Conservation (phyloP, 2,329 filamentous ascomycete genomes). For the Cladophialophora yegresii region DNA sequence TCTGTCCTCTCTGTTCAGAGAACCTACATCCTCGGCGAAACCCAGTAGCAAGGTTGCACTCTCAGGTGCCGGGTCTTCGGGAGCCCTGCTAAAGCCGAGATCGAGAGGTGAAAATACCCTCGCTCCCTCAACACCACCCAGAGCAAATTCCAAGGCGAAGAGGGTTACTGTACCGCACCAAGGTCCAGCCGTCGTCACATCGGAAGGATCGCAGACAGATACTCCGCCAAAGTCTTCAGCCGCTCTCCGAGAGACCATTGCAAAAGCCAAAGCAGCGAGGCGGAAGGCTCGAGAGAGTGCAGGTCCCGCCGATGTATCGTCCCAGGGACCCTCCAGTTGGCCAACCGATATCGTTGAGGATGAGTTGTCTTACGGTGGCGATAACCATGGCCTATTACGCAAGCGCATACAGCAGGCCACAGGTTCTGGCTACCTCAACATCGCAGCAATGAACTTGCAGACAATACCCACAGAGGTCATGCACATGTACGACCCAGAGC, state of each 20-base stretch:
- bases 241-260: slow-evolving; percentile 84
- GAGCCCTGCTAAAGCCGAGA: slow-evolving; percentile 23
- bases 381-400: slow-evolving; percentile 67
- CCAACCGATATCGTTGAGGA: slow-evolving; percentile 41
- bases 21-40: slow-evolving; percentile 4
- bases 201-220: slow-evolving; percentile 7
- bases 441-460: slow-evolving; percentile 78
- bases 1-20: slow-evolving; percentile 28
- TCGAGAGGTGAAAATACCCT: slow-evolving; percentile 27
- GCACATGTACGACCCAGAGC: slow-evolving; percentile 80
- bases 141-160: slow-evolving; percentile 20
- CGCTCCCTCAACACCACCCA: slow-evolving; percentile 22
- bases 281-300: slow-evolving; percentile 32
- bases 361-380: slow-evolving; percentile 60
- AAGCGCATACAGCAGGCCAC: slow-evolving; percentile 73
- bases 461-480: slow-evolving; percentile 80
- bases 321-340: not conserved
- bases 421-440: slow-evolving; percentile 79
- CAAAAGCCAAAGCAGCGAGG: slow-evolving; percentile 71
- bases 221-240: slow-evolving; percentile 69
- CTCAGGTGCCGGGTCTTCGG: slow-evolving; percentile 8
- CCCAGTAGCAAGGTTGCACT: slow-evolving; percentile 9
- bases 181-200: not conserved
- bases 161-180: not conserved
- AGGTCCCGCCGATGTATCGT: not conserved